phyloP scores from a whole-genome alignment of 2,329 filamentous ascomycete species.

The Eutypella sp. region DNA sequence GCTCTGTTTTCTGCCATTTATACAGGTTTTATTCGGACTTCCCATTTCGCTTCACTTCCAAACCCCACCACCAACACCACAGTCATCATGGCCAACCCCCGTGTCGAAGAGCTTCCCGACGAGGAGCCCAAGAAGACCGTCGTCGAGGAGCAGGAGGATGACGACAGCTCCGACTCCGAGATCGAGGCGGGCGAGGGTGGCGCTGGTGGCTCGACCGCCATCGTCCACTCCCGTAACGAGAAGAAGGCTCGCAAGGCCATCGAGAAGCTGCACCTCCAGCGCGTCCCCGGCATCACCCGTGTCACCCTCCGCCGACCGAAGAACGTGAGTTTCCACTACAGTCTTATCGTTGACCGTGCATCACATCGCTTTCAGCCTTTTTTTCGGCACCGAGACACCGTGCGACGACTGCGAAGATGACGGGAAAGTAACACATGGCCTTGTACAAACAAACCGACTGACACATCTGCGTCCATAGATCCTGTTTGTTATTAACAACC shows the following conservation, averaged over 20 bases:
- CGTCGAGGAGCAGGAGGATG: constrained; percentile 67
- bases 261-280: constrained; percentile 95
- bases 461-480: constrained; percentile 53
- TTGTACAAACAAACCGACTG: too few relatives aligned
- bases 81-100: constrained; percentile 80
- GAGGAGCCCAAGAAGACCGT: constrained; percentile 77
- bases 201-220: constrained; percentile 80
- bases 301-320: constrained; percentile 97
- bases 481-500: constrained; percentile 99
- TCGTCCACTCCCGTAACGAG: constrained; percentile 98
- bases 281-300: constrained; percentile 93
- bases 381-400: too few relatives aligned
- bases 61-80: too few relatives aligned
- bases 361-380: too few relatives aligned
- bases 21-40: constrained; percentile 8
- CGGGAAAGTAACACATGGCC: too few relatives aligned
- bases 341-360: background rate
- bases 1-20: too few relatives aligned
- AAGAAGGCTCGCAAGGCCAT: constrained; percentile 99
- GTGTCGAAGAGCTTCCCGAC: constrained; percentile 95
- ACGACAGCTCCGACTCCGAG: constrained; percentile 68
- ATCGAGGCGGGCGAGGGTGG: constrained; percentile 63
- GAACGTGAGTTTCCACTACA: constrained; percentile 69
- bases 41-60: too few relatives aligned
- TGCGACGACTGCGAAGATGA: background rate